These are phyloP conservation scores for Calvatia gigantea DNA, from an alignment of 768 basidiomycete species.

Conservation along the genomic window DNA sequence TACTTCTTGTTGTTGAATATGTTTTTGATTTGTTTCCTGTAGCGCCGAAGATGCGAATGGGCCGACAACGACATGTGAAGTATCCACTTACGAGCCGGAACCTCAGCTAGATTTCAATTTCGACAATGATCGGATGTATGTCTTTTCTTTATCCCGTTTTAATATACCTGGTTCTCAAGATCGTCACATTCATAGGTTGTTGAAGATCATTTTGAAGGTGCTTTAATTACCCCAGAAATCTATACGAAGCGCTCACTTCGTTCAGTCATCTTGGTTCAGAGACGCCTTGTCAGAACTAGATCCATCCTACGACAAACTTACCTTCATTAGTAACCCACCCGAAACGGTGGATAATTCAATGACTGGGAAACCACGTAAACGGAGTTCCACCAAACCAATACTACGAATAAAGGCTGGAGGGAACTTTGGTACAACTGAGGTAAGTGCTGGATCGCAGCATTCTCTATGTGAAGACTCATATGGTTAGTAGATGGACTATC, in stretches of 20 bases:
- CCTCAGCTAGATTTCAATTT: constrained; percentile 79
- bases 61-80: constrained; percentile 84
- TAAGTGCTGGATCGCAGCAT: constrained; percentile 18
- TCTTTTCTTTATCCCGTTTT: not conserved
- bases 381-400: constrained; percentile 46
- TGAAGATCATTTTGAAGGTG: constrained; percentile 86
- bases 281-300: constrained; percentile 92
- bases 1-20: not conserved
- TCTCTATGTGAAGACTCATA: not conserved
- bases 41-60: constrained; percentile 79
- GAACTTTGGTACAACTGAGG: constrained; percentile 84
- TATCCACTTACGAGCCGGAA: constrained; percentile 83
- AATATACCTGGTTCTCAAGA: not conserved
- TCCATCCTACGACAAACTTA: constrained; percentile 80
- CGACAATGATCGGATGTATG: constrained; percentile 59
- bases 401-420: constrained; percentile 81
- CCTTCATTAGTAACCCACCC: constrained; percentile 75
- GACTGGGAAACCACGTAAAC: constrained; percentile 18
- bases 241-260: not conserved
- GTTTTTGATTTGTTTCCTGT: not conserved
- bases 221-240: constrained; percentile 10
- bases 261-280: constrained; percentile 84
- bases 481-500: constrained; percentile 87
- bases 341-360: constrained; percentile 18
- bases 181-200: constrained; percentile 38